Percentiles rank a stretch among this genome's conserved stretches.
phyloP scores from a whole-genome alignment of 1,139 yeast genomes.

The Lodderomyces elongisporus region DNA sequence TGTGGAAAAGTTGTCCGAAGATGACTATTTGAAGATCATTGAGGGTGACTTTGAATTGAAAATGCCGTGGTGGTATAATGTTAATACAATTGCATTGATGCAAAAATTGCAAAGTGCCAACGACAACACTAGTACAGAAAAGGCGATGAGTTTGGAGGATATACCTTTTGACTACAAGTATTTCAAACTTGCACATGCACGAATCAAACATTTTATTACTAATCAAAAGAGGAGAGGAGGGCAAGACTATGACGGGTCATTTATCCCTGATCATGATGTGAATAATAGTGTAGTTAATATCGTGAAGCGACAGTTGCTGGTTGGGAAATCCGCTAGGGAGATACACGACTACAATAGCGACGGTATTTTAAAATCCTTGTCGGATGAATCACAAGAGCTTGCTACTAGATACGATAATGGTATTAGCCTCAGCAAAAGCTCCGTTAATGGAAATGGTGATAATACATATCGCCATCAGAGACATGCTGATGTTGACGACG shows the following conservation, averaged over 20 bases:
- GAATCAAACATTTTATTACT: constrained; percentile 25
- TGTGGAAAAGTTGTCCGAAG: constrained; percentile 21
- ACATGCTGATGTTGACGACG: constrained; percentile 9
- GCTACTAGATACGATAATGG: constrained; percentile 4
- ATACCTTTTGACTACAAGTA: constrained; percentile 34
- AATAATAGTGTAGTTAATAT: constrained; percentile 9
- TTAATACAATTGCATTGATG: constrained; percentile 25
- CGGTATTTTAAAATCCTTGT: constrained; percentile 8
- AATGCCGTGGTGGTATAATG: constrained; percentile 43
- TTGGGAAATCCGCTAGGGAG: constrained; percentile 4
- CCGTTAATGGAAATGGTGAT: constrained; percentile 12
- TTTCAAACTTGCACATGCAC: constrained; percentile 27
- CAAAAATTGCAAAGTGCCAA: constrained; percentile 10
- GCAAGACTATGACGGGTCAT: constrained; percentile 10
- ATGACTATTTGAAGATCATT: constrained; percentile 24
- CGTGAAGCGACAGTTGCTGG: constrained; percentile 11
- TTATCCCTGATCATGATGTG: constrained; percentile 11
- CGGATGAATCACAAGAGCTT: constrained; percentile 6
- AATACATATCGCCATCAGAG: constrained; percentile 13
- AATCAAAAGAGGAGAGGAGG: constrained; percentile 8
- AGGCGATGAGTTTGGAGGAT: constrained; percentile 11
- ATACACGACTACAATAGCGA: constrained; percentile 9
- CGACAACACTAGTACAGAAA: not conserved
- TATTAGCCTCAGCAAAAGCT: constrained; percentile 3
- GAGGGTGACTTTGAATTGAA: constrained; percentile 32